A percentile compares a stretch with the other conserved stretches of the same genome.
These are phyloP conservation scores for Phytophthora idaei DNA, from an alignment of 352 stramenopile species.

Conservation along the genomic window DNA sequence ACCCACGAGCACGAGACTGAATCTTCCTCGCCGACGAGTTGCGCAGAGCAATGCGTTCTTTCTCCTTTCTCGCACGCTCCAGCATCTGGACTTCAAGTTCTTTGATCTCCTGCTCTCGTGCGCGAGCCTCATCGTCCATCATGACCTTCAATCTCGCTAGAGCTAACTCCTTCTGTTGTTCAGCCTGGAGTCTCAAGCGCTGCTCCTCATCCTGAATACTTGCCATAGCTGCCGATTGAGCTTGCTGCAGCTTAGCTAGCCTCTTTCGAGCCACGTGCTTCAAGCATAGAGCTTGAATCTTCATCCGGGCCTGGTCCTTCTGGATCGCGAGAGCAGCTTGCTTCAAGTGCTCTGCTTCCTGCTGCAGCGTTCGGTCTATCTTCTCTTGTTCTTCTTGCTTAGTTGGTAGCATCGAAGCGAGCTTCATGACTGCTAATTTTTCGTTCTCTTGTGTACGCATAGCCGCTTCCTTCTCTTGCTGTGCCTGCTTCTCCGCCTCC, in stretches of 20 bases:
- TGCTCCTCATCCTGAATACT: conserved; percentile 66
- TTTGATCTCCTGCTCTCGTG: conserved; percentile 71
- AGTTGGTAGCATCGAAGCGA: conserved; percentile 51
- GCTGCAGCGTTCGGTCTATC: conserved; percentile 37
- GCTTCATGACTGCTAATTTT: conserved; percentile 55
- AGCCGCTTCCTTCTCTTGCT: conserved; percentile 50
- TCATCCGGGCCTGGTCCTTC: conserved; percentile 61
- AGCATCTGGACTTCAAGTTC: conserved; percentile 77
- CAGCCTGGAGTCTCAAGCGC: conserved; percentile 51
- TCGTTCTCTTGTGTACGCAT: conserved; percentile 70
- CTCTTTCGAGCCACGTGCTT: conserved; percentile 50
- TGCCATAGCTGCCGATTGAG: conserved; percentile 57
- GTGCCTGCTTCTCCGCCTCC: conserved; percentile 45
- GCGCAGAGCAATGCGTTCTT: conserved; percentile 56
- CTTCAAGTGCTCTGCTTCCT: conserved; percentile 51
- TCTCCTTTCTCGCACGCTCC: conserved; percentile 70
- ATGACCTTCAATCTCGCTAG: conserved; percentile 64
- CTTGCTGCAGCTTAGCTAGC: conserved; percentile 50
- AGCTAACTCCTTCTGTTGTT: conserved; percentile 75
- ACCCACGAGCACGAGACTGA: conserved; percentile 59
- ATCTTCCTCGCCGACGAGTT: conserved; percentile 64
- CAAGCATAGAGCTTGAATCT: conserved; percentile 66
- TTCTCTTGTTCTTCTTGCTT: conserved; percentile 44
- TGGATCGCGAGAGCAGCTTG: conserved; percentile 48
- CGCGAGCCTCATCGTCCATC: conserved; percentile 76